A percentile compares a stretch with the other conserved stretches of the same genome.
These are phyloP conservation scores for Dactylonectria estremocensis DNA, from an alignment of 2,329 filamentous ascomycete species.

Conservation along the genomic window DNA sequence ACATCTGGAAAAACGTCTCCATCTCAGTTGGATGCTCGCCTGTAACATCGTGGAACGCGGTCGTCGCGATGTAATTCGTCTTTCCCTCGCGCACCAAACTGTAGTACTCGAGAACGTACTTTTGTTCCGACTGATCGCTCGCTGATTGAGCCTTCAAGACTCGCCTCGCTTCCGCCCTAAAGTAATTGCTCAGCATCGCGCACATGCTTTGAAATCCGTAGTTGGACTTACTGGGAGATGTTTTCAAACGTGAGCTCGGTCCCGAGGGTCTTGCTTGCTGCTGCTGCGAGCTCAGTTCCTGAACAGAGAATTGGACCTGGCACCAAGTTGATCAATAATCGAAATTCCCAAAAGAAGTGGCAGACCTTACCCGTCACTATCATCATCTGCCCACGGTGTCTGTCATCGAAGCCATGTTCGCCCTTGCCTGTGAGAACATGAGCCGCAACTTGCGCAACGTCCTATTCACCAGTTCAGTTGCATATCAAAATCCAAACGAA, in stretches of 20 bases:
- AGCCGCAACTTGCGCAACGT: conserved; percentile 63
- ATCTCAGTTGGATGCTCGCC: conserved; percentile 62
- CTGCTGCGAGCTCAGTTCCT: conserved; percentile 62
- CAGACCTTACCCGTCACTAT: conserved; percentile 59
- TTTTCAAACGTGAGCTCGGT: conserved; percentile 49
- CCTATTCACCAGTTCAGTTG: conserved; percentile 49
- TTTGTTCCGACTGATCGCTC: conserved; percentile 56
- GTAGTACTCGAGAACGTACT: conserved; percentile 68
- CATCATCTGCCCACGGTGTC: conserved; percentile 67
- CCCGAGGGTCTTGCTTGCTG: conserved; percentile 61
- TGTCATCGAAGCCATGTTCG: conserved; percentile 64
- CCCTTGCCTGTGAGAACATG: conserved; percentile 65
- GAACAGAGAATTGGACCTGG: conserved; percentile 62
- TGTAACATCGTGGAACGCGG: conserved; percentile 65
- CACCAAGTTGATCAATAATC: neutral
- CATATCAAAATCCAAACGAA: neutral
- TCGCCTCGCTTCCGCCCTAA: conserved; percentile 16
- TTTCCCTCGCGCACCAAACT: conserved; percentile 67
- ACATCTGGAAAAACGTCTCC: conserved; percentile 64
- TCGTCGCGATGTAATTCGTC: conserved; percentile 68
- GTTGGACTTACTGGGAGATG: conserved; percentile 32
- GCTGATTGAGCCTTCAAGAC: conserved; percentile 20
- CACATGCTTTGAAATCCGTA: neutral
- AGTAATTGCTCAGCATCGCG: neutral
- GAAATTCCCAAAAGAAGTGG: neutral